Conservation (phyloP, 352 stramenopile species). For the Pythium biforme region DNA sequence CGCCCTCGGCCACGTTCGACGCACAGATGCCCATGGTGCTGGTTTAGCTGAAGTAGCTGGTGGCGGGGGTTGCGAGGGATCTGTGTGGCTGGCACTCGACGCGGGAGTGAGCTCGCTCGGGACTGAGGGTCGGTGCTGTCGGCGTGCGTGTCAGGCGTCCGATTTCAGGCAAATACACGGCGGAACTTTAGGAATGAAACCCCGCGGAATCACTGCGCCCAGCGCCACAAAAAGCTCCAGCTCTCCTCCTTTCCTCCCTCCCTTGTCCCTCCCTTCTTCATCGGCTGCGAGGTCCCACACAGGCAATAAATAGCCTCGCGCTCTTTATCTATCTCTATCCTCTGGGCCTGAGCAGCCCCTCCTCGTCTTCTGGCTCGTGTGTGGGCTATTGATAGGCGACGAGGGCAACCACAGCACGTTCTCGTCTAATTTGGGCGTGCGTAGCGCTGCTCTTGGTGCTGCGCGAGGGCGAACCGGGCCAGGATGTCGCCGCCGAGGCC, state of each 20-base stretch:
- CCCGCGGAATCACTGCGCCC: conserved; percentile 22
- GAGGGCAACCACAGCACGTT: not conserved
- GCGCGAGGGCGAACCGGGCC: too few species aligned
- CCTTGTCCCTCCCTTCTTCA: not conserved
- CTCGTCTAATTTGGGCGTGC: not conserved
- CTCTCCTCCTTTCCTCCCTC: conserved; percentile 9
- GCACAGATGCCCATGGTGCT: conserved; percentile 66
- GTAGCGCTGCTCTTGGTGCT: too few species aligned
- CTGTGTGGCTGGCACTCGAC: conserved; percentile 13
- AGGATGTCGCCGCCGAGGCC: too few species aligned
- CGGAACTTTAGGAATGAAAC: conserved; percentile 78
- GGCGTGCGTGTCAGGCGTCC: conserved; percentile 23
- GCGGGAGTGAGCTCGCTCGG: conserved; percentile 16
- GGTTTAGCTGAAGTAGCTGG: conserved; percentile 11
- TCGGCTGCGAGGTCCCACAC: not conserved
- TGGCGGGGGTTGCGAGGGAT: not conserved
- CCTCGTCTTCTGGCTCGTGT: not conserved
- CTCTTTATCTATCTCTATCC: not conserved
- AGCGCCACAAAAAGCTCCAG: conserved; percentile 7
- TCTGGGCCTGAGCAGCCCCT: not conserved
- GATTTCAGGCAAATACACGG: conserved; percentile 34
- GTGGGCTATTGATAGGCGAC: not conserved
- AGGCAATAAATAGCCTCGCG: conserved; percentile 25
- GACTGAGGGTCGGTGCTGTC: conserved; percentile 4
- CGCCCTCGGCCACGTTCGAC: conserved; percentile 55